Base-by-base conservation (phyloP, 306 rosid genomes). In the Malus sieversii region DNA sequence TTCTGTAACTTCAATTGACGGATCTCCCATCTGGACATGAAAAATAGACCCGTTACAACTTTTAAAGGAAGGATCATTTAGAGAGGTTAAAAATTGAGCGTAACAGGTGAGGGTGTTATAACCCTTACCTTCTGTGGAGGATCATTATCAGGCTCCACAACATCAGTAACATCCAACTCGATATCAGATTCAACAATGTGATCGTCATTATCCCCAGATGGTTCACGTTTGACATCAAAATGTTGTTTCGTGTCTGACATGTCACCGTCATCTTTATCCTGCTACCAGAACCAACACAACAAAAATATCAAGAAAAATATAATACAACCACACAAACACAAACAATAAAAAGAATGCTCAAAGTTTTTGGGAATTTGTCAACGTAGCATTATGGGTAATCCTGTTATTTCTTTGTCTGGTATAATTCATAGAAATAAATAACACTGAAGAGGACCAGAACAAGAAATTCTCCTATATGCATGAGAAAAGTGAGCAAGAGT, bases 81-180 rank as follows among this genome's bases (percentile, higher is more conserved):
- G 7, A 14, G 16, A 3, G 10, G 66, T 30, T 13, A 66, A 52
- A 66, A 76, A 53, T 3, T 13, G 59, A 20, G 19, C 10, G 1
- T 23, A 23, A 14, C n/a, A 40, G 10, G 4, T 4, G 3, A 9
- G 15, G 55, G 51, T 46, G 22, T 6, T 80, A 48, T 25, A 35
- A 4, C 46, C 38, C 42, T 46, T 64, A 90, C 96, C 96, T 78
- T 87, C 70, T 86, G 92, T 55, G 96, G 92, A 82, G 91, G 87
- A 78, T 92, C 97, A 72, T 87, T 52, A 69, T 93, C 95, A 68
- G 96, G 91, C 82, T 84, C 86, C 70, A 93, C 83, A 16, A 87
- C 85, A 53, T 86, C 95, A 30, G 86, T 48, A 74, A 74, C 75
- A 79, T 93, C 98, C 75, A 89, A 77, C 76, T 93, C 98, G 13